Conservation (phyloP, 495 filamentous ascomycete genomes). For the Parathielavia hyrcaniae region DNA sequence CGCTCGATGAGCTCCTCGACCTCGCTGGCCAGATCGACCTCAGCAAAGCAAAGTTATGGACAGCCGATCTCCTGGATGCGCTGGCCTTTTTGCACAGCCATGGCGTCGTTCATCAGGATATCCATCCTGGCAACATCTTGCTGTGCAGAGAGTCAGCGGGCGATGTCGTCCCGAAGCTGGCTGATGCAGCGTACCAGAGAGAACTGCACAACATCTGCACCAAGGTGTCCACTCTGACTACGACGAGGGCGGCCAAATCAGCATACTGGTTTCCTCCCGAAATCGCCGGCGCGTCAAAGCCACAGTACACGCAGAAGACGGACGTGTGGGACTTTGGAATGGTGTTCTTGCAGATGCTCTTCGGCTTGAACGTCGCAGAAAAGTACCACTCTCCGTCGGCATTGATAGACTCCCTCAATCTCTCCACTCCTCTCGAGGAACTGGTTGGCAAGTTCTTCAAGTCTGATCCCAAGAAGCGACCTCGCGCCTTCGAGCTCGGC, state of each 20-base stretch:
- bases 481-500: conserved; percentile 81
- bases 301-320: conserved; percentile 65
- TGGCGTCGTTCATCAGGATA: conserved; percentile 70
- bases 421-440: conserved; percentile 71
- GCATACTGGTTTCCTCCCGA: conserved; percentile 82
- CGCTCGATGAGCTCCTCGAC: conserved; percentile 73
- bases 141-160: conserved; percentile 54
- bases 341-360: conserved; percentile 87
- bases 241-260: conserved; percentile 59
- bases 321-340: conserved; percentile 95
- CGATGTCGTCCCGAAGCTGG: conserved; percentile 58
- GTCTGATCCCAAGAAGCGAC: conserved; percentile 71
- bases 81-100: conserved; percentile 79
- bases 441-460: conserved; percentile 78
- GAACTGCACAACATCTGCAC: conserved; percentile 54
- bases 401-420: conserved; percentile 52
- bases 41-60: conserved; percentile 73
- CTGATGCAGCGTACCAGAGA: conserved; percentile 62
- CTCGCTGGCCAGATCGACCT: conserved; percentile 66
- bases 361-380: conserved; percentile 67
- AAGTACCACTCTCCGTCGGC: conserved; percentile 72
- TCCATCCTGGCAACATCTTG: conserved; percentile 72
- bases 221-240: conserved; percentile 38
- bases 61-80: conserved; percentile 82
- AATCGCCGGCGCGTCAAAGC: conserved; percentile 52